Evolutionary conservation across 345 rosid species (phyloP), one percentile per base, ranked within the genome.

Genomic region (Eucalyptus polybractea): DNA sequence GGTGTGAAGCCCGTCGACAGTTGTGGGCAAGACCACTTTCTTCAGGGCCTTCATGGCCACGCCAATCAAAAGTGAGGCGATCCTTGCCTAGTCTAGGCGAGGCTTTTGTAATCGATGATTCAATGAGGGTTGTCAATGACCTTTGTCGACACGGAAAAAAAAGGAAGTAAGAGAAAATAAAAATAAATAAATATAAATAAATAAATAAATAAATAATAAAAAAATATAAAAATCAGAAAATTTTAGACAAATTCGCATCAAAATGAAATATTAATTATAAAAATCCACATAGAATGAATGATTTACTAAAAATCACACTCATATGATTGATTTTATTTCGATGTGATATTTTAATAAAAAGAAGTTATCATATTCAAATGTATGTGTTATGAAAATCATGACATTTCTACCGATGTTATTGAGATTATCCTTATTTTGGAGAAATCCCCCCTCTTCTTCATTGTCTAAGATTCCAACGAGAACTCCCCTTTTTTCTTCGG

Each of bases 141-240:
- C 1, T 6, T 56, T 9, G 12, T 1, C 0, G 1, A 1, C 27
- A 54, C 0, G 1, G 1, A 2, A 21, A 21, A 19, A 47, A 47
- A 3, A 53, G 0, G 7, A 19, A 7, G n/a, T n/a, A 2, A 54
- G 1, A 22, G 6, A 7, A 19, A 19, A 11, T 10, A 51, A 51
- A 51, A n/a, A n/a, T n/a, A n/a, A n/a, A n/a, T n/a, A n/a, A n/a
- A n/a, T n/a, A n/a, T n/a, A n/a, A n/a, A n/a, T n/a, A n/a, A n/a
- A n/a, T n/a, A n/a, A 51, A 50, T 14, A 16, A 53, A 53, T 14
- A 16, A 53, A 53, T 6, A 53, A 16, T 17, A 17, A 16, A n/a
- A n/a, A 17, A 53, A 7, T 3, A 5, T 5, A 17, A 51, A 53
- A 53, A 7, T 17, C 22, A 21, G 22, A 56, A 7, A 8, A 0